A percentile compares a stretch with the other conserved stretches of the same genome.
These are phyloP conservation scores for Trichoderma citrinoviride DNA, from an alignment of 2,329 filamentous ascomycete genomes.

Conservation along the genomic window DNA sequence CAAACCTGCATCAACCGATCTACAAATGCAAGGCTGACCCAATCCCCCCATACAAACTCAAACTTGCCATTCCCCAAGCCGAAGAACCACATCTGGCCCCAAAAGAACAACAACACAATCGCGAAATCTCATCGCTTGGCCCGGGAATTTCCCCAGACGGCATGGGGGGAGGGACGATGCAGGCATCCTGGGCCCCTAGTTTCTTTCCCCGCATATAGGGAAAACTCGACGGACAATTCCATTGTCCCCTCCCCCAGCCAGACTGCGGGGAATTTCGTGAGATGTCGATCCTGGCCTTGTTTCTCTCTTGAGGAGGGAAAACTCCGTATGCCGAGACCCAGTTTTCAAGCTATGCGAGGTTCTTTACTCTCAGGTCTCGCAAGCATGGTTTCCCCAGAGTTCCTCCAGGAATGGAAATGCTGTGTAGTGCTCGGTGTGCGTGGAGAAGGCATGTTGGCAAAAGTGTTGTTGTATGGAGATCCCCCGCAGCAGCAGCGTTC, in stretches of 20 bases:
- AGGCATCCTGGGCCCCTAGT: not conserved
- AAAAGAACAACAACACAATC: not conserved
- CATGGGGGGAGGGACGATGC: not conserved
- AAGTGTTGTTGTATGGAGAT: not conserved
- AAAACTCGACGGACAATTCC: not conserved
- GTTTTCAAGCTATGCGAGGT: not conserved
- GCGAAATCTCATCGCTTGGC: not conserved
- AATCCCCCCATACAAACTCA: not conserved
- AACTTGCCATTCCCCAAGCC: not conserved
- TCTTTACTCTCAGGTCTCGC: not conserved
- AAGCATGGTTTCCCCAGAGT: not conserved
- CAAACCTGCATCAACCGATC: too few species aligned
- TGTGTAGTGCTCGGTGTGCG: not conserved
- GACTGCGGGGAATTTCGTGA: not conserved
- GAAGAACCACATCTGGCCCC: too few species aligned
- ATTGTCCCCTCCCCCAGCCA: not conserved
- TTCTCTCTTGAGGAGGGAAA: not conserved
- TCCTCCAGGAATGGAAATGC: not conserved
- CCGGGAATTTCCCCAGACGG: conserved; percentile 9
- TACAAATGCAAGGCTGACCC: too few species aligned
- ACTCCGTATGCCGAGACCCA: not conserved
- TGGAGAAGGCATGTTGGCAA: not conserved
- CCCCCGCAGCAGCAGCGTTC: not conserved
- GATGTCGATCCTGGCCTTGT: not conserved
- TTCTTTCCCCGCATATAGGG: not conserved